Conservation (phyloP, 2,329 filamentous ascomycete species). For the Thielaviopsis euricoi region DNA sequence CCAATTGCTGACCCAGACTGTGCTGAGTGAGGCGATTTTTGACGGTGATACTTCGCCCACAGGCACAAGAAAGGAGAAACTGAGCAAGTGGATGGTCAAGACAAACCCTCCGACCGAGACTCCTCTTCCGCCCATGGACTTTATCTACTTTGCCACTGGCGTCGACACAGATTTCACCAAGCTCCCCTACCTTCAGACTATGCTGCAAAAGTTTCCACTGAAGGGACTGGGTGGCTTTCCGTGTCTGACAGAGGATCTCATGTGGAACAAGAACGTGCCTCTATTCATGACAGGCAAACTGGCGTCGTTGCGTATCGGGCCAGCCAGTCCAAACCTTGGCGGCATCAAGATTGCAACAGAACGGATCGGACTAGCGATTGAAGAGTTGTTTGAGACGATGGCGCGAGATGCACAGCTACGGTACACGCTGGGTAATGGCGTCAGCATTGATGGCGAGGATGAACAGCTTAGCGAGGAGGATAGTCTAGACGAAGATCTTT, state of each 20-base stretch:
- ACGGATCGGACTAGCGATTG: constrained; percentile 53
- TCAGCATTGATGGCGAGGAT: not conserved
- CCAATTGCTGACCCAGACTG: constrained; percentile 40
- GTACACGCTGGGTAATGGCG: not conserved
- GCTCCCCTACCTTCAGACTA: constrained; percentile 43
- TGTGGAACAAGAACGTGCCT: constrained; percentile 58
- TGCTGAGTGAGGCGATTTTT: constrained; percentile 28
- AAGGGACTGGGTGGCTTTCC: constrained; percentile 49
- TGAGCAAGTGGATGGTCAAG: constrained; percentile 24
- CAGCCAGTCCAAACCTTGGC: constrained; percentile 56
- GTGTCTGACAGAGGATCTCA: constrained; percentile 58
- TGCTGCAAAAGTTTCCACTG: constrained; percentile 44
- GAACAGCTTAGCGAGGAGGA: not conserved
- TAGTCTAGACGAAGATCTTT: not conserved
- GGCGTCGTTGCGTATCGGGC: constrained; percentile 51
- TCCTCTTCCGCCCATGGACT: constrained; percentile 40
- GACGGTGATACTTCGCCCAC: not conserved
- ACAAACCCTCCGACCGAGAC: constrained; percentile 34
- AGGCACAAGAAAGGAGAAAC: not conserved
- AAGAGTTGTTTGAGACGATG: constrained; percentile 28
- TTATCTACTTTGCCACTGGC: constrained; percentile 63
- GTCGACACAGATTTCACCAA: constrained; percentile 44
- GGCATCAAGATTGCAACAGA: constrained; percentile 59
- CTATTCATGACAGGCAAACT: constrained; percentile 55
- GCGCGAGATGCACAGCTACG: not conserved